A percentile compares a stretch with the other conserved stretches of the same genome.
These are phyloP conservation scores for Cyberlindnera americana DNA, from an alignment of 805 yeast species.

Conservation along the genomic window DNA sequence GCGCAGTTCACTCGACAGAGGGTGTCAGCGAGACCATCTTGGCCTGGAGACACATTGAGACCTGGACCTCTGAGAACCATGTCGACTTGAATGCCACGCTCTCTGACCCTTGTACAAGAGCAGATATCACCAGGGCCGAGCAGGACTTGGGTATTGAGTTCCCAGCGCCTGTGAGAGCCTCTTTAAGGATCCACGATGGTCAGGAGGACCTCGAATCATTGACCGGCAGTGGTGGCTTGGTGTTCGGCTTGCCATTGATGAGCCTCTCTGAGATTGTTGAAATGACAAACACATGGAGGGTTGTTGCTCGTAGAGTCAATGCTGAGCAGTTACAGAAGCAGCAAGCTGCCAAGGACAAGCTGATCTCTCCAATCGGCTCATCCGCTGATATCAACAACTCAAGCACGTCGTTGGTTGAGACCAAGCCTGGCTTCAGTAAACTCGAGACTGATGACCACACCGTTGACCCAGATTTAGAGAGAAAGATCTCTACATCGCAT, in stretches of 20 bases:
- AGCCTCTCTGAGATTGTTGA: conserved; percentile 76
- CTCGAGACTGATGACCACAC: conserved; percentile 8
- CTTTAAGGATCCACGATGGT: conserved; percentile 83
- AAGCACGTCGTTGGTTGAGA: conserved; percentile 24
- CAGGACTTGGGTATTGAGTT: conserved; percentile 69
- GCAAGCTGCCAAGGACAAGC: conserved; percentile 17
- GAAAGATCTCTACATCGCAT: conserved; percentile 19
- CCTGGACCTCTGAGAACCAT: conserved; percentile 74
- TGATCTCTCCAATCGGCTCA: conserved; percentile 27
- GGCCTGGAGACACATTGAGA: conserved; percentile 87
- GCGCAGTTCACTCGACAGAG: conserved; percentile 36
- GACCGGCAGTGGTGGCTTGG: conserved; percentile 63
- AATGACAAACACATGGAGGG: conserved; percentile 84
- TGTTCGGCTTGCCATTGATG: conserved; percentile 78
- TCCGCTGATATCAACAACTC: conserved; percentile 20
- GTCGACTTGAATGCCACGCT: conserved; percentile 80
- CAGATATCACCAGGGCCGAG: conserved; percentile 81
- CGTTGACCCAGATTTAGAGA: conserved; percentile 23
- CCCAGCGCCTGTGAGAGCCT: conserved; percentile 81
- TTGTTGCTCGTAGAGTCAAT: conserved; percentile 48
- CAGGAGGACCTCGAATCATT: conserved; percentile 77
- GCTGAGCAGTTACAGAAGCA: conserved; percentile 25
- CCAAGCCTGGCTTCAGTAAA: conserved; percentile 28
- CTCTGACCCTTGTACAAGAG: conserved; percentile 71
- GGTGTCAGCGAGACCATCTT: conserved; percentile 73